Evolutionary conservation across 805 yeast genomes (phyloP).

Genomic region (Ogataea paraovalis): DNA sequence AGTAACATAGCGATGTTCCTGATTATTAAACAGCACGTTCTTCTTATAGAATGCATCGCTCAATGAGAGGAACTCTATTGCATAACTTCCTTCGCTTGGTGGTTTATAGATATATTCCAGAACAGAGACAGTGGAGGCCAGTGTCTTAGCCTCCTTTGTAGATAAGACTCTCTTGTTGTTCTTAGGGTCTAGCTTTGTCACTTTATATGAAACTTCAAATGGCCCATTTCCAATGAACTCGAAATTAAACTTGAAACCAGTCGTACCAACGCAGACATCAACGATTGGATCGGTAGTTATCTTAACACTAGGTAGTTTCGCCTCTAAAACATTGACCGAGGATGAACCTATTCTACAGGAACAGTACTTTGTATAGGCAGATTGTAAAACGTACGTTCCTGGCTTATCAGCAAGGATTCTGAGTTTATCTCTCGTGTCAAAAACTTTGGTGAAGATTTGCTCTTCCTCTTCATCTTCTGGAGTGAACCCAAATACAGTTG

Average conservation of each 20-base stretch:
- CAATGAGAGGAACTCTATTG: constrained; percentile 62
- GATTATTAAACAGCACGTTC: constrained; percentile 28
- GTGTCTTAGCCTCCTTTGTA: constrained; percentile 22
- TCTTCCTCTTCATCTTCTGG: constrained; percentile 24
- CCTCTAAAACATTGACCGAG: constrained; percentile 41
- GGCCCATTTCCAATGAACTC: constrained; percentile 82
- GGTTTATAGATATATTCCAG: constrained; percentile 67
- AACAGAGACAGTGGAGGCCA: constrained; percentile 31
- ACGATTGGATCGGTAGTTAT: constrained; percentile 56
- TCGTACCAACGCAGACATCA: constrained; percentile 89
- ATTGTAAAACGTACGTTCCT: constrained; percentile 59
- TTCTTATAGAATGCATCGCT: constrained; percentile 57
- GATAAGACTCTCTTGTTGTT: constrained; percentile 20
- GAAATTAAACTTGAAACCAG: constrained; percentile 69
- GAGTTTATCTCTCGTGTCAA: constrained; percentile 26
- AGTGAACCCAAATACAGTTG: constrained; percentile 32
- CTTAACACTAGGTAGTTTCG: constrained; percentile 37
- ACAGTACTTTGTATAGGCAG: constrained; percentile 61
- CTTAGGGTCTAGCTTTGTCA: constrained; percentile 49
- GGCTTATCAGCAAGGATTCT: constrained; percentile 45
- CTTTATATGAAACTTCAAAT: constrained; percentile 59
- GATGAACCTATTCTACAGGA: constrained; percentile 63
- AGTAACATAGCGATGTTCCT: constrained; percentile 56
- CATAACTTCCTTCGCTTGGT: constrained; percentile 73
- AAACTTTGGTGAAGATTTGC: constrained; percentile 19